Conservation (phyloP, 306 rosid genomes). For the Fagus sylvatica region DNA sequence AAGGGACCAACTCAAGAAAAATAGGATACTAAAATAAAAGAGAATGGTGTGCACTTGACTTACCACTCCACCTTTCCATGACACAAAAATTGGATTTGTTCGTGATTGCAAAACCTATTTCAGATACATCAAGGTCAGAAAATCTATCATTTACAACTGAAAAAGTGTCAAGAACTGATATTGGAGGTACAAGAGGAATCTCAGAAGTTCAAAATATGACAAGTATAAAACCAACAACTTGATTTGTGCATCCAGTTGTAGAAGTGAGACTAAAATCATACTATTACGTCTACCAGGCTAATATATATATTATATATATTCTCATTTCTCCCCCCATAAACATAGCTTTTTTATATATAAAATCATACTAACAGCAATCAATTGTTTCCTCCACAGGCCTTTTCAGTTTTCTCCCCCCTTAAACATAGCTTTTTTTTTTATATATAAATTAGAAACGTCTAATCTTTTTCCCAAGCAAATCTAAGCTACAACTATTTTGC, state of each 20-base stretch:
- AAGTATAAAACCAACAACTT: not conserved
- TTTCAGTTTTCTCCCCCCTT: not conserved
- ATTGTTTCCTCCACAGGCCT: not conserved
- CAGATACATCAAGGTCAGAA: conserved; percentile 16
- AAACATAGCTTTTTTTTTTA: not conserved
- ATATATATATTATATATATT: too few relatives aligned
- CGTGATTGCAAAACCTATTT: conserved; percentile 86
- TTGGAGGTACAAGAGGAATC: not conserved
- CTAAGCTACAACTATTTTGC: not conserved
- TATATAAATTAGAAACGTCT: not conserved
- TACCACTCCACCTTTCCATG: conserved; percentile 99
- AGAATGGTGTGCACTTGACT: conserved; percentile 34
- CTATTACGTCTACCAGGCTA: not conserved
- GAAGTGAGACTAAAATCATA: not conserved
- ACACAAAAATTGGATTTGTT: conserved; percentile 60
- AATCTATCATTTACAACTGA: conserved; percentile 1
- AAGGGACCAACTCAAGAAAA: conserved; percentile 13
- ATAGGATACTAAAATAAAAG: not conserved
- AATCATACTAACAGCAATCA: too few relatives aligned
- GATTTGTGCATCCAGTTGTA: not conserved
- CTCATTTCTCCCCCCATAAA: too few relatives aligned
- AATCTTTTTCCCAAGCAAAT: not conserved
- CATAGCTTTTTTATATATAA: not conserved
- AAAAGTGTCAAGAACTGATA: not conserved
- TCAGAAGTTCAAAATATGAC: not conserved